Evolutionary conservation across 2,329 filamentous ascomycete genomes (phyloP).

Genomic region (Claviceps citrina): DNA sequence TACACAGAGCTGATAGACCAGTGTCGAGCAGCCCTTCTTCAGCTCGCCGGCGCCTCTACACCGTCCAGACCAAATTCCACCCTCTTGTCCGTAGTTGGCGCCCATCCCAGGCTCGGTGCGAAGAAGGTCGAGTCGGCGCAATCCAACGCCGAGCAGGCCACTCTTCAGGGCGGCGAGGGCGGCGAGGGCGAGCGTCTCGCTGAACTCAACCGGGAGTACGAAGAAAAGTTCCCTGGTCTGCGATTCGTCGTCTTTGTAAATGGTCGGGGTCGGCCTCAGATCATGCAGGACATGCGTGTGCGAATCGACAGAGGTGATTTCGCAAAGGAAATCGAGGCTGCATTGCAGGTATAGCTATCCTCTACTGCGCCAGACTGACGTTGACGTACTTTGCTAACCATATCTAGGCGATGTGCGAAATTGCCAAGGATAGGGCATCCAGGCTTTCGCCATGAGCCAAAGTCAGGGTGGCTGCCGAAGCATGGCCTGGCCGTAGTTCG

Average conservation of each 20-base stretch:
- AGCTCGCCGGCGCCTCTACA: constrained; percentile 37
- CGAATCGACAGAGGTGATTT: constrained; percentile 57
- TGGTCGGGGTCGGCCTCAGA: constrained; percentile 52
- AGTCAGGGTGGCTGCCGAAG: too few relatives aligned
- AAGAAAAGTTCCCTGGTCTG: constrained; percentile 64
- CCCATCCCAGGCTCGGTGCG: constrained; percentile 72
- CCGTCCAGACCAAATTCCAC: constrained; percentile 30
- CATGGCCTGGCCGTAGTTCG: not conserved
- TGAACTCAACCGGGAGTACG: constrained; percentile 61
- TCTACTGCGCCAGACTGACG: not conserved
- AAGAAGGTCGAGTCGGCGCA: constrained; percentile 69
- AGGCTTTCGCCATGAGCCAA: constrained; percentile 32
- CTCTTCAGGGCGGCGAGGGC: constrained; percentile 54
- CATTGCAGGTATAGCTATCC: constrained; percentile 45
- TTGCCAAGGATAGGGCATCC: constrained; percentile 61
- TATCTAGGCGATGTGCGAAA: constrained; percentile 73
- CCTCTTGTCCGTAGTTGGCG: constrained; percentile 58
- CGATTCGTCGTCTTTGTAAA: constrained; percentile 90
- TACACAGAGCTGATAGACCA: constrained; percentile 56
- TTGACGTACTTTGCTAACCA: constrained; percentile 8
- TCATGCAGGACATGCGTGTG: constrained; percentile 68
- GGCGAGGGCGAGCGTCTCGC: constrained; percentile 45
- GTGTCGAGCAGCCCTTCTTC: constrained; percentile 46
- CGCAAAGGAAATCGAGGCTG: constrained; percentile 52
- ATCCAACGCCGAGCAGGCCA: constrained; percentile 68